Evolutionary conservation across 257 asterid genomes (phyloP).

Genomic region (Cinchona pubescens): DNA sequence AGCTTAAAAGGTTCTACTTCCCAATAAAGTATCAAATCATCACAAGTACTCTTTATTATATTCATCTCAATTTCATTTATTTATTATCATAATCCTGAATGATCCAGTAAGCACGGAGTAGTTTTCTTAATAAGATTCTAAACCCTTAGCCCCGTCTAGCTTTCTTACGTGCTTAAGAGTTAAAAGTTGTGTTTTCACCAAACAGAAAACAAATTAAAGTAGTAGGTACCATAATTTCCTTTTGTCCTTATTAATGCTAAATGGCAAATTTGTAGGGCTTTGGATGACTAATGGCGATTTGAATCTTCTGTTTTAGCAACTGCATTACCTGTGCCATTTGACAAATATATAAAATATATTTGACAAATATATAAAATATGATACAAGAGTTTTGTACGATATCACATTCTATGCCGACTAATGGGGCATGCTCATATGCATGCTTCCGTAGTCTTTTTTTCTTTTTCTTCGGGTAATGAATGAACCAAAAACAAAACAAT

Average conservation of each 20-base stretch:
- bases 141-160: not conserved
- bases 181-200: not conserved
- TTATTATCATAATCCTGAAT: not conserved
- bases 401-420: too few relatives aligned
- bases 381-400: too few relatives aligned
- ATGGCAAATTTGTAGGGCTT: not conserved
- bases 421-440: not conserved
- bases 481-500: too few relatives aligned
- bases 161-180: not conserved
- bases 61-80: not conserved
- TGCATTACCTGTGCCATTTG: too few relatives aligned
- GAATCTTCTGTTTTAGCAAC: too few relatives aligned
- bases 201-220: not conserved
- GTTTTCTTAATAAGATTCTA: not conserved
- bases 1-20: not conserved
- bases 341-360: too few relatives aligned
- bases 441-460: too few relatives aligned
- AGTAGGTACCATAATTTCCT: constrained; percentile 3
- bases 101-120: not conserved
- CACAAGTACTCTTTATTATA: not conserved
- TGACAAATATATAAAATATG: too few relatives aligned
- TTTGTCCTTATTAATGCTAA: constrained; percentile 7
- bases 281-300: not conserved
- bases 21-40: not conserved
- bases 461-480: too few relatives aligned